Conservation (phyloP, 352 stramenopile species). For the Pythium oligandrum region DNA sequence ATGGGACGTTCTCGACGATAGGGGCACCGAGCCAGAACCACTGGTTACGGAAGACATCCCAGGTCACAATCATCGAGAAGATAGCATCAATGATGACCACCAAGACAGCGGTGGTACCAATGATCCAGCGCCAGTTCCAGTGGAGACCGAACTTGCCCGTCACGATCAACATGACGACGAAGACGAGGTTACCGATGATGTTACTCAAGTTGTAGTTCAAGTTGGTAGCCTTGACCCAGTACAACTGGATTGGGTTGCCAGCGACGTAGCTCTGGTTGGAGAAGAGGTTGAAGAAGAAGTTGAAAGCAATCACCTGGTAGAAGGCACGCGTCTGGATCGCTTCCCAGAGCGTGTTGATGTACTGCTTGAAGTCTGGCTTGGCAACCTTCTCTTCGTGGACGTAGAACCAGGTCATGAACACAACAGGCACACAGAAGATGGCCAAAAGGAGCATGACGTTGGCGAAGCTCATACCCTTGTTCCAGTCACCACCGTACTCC, state of each 20-base stretch:
- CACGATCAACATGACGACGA: constrained; percentile 17
- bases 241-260: constrained; percentile 13
- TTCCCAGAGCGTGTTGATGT: constrained; percentile 26
- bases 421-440: constrained; percentile 21
- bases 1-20: constrained; percentile 25
- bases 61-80: constrained; percentile 21
- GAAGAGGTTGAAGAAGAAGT: constrained; percentile 22
- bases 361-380: constrained; percentile 17
- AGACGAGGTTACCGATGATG: constrained; percentile 14
- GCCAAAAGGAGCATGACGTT: constrained; percentile 19
- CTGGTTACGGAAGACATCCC: constrained; percentile 19
- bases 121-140: constrained; percentile 20
- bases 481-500: constrained; percentile 23
- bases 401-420: constrained; percentile 28
- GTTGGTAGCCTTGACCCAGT: constrained; percentile 20
- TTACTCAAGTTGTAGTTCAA: constrained; percentile 18
- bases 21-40: constrained; percentile 23
- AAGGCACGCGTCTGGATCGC: constrained; percentile 25
- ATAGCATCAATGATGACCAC: constrained; percentile 17
- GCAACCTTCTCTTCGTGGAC: constrained; percentile 26
- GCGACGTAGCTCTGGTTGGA: constrained; percentile 18
- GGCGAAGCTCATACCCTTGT: constrained; percentile 18
- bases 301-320: constrained; percentile 20
- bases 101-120: constrained; percentile 15
- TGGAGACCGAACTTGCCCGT: constrained; percentile 26